Evolutionary conservation across 306 rosid species (phyloP).

Genomic region (Hippophae gyantsensis): DNA sequence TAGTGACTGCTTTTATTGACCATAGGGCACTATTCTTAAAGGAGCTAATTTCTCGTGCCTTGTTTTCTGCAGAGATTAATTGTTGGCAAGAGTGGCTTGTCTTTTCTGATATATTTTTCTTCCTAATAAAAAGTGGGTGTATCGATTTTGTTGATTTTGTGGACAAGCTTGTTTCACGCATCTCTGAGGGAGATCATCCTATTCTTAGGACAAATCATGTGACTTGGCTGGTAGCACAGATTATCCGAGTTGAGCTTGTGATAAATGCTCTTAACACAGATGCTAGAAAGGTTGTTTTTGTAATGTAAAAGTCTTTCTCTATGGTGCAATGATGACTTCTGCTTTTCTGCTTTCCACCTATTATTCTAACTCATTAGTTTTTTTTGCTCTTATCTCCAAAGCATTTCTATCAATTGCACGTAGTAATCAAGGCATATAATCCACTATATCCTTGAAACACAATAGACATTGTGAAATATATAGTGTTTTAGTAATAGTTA

Average conservation of each 20-base stretch:
- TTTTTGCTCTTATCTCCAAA: constrained; percentile 9
- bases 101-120: constrained; percentile 81
- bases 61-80: constrained; percentile 77
- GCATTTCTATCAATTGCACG: constrained; percentile 9
- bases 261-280: constrained; percentile 81
- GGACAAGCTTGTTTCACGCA: constrained; percentile 81
- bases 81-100: constrained; percentile 99
- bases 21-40: constrained; percentile 9
- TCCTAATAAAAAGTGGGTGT: constrained; percentile 89
- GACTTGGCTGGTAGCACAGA: constrained; percentile 89
- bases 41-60: constrained; percentile 20
- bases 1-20: constrained; percentile 14
- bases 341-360: constrained; percentile 15
- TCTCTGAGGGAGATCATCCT: constrained; percentile 71
- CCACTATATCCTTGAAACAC: constrained; percentile 3
- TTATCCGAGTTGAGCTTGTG: constrained; percentile 88
- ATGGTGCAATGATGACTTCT: constrained; percentile 3
- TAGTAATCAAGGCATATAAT: constrained; percentile 5
- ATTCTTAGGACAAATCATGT: constrained; percentile 85
- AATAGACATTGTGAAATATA: constrained; percentile 20
- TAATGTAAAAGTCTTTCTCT: constrained; percentile 12
- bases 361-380: background rate
- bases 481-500: constrained; percentile 17
- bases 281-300: constrained; percentile 76
- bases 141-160: constrained; percentile 92